These are phyloP conservation scores for Lactarius evosmus DNA, from an alignment of 768 basidiomycete species.

Conservation along the genomic window DNA sequence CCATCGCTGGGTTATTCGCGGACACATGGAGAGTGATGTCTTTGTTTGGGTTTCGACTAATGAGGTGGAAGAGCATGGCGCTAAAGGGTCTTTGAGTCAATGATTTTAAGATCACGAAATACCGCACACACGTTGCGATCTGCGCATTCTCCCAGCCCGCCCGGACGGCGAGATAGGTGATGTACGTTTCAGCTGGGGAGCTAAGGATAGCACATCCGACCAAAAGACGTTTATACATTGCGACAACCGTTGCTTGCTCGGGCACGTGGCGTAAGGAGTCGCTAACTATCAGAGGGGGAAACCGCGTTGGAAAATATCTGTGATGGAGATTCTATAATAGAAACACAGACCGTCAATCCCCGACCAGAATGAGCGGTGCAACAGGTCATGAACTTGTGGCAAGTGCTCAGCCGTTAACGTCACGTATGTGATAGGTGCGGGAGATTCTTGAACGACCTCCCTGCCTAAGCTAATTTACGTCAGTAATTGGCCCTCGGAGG, in stretches of 20 bases:
- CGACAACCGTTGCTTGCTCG: constrained; percentile 73
- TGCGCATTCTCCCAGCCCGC: constrained; percentile 78
- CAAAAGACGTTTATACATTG: constrained; percentile 65
- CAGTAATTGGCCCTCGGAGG: constrained; percentile 11
- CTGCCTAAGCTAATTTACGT: constrained; percentile 49
- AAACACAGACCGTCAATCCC: constrained; percentile 62
- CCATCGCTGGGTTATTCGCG: constrained; percentile 78
- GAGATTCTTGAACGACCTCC: constrained; percentile 41
- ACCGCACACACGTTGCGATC: constrained; percentile 60
- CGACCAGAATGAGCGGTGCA: constrained; percentile 68
- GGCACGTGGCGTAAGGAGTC: constrained; percentile 68
- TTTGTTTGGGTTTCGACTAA: constrained; percentile 63
- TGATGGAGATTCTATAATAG: not conserved
- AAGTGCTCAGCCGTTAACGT: constrained; percentile 59
- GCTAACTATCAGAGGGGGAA: constrained; percentile 45
- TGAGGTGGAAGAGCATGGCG: constrained; percentile 75
- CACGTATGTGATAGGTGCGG: constrained; percentile 60
- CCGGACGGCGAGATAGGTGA: constrained; percentile 76
- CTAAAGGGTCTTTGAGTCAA: constrained; percentile 38
- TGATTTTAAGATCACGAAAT: not conserved
- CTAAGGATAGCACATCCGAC: constrained; percentile 74
- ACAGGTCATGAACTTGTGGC: constrained; percentile 66
- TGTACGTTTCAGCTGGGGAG: constrained; percentile 78
- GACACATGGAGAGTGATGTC: constrained; percentile 85
- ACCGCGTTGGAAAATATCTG: constrained; percentile 6